Evolutionary conservation across 2,329 filamentous ascomycete genomes (phyloP), one percentile per base, ranked within the genome.

Genomic region (Aureobasidium sp.): DNA sequence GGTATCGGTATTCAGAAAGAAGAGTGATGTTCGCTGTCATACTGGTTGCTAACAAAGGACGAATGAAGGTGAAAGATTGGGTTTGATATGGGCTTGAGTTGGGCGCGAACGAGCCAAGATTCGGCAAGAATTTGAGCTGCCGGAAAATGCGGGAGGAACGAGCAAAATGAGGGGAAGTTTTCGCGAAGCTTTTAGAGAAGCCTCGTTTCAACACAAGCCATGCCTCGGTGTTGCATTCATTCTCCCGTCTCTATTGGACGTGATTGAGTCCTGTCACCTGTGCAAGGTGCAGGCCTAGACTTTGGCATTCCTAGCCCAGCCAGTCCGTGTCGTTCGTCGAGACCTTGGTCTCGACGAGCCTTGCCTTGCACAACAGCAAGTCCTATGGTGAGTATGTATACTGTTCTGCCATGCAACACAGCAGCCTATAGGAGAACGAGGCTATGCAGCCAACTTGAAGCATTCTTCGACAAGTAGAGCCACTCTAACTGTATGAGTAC

Each of bases 101-200:
- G 36, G 51, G 51, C 51, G 51, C 31, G 51, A 42, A 42, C 7
- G 36, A 42, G 37, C 51, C 51, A 55, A 42, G 51, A 37, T 55
- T 55, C 51, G 51, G 51, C 51, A 55, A 29, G 1, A 29, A 42
- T 55, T 31, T 42, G 49, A 27, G 29, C 34, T 52, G 49, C 34
- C 49, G 49, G 6, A 25, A 8, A 11, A 52, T 27, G 49, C 49
- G 49, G 49, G 34, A 52, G 20, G 36, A 39, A 37, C 27, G 20
- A 17, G 34, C 31, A 52, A 14, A 52, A 37, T 20, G 49, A 39
- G 49, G 34, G 34, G 49, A 37, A 52, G 49, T 27, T 52, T 51
- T 37, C 5, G 20, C 15, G 20, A 52, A 14, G 31, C 34, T 52
- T 52, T 39, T 37, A 12, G 34, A 25, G 31, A 52, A 52, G 49